A percentile compares a stretch with the other conserved stretches of the same genome.
These are phyloP conservation scores for Pistacia vera DNA, from an alignment of 345 rosid genomes.

Conservation along the genomic window DNA sequence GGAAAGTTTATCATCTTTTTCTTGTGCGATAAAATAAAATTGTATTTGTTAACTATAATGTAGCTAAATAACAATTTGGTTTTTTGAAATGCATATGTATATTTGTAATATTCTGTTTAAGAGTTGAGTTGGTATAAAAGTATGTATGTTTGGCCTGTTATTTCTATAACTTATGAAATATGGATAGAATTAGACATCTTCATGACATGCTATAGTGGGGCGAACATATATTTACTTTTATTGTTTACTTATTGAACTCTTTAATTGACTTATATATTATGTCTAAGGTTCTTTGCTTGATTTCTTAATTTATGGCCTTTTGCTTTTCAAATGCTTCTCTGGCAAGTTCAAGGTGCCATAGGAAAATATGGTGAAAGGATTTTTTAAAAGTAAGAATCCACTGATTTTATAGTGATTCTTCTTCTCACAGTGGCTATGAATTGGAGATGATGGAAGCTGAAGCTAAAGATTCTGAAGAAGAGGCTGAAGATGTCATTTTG, in stretches of 20 bases:
- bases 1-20: not conserved
- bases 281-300: not conserved
- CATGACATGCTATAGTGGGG: not conserved
- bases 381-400: not conserved
- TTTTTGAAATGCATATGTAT: not conserved
- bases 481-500: slow-evolving; percentile 39
- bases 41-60: too few relatives aligned
- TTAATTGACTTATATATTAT: not conserved
- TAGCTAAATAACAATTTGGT: too few relatives aligned
- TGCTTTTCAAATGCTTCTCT: not conserved
- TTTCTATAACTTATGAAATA: not conserved
- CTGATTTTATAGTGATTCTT: not conserved
- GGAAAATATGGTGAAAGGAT: not conserved
- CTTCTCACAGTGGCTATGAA: slow-evolving; percentile 65
- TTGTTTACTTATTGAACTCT: not conserved
- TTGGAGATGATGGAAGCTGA: slow-evolving; percentile 84
- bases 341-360: not conserved
- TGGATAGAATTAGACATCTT: not conserved
- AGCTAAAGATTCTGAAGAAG: slow-evolving; percentile 94
- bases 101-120: not conserved
- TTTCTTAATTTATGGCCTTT: not conserved
- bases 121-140: not conserved
- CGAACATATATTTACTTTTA: not conserved
- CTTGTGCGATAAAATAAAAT: not conserved
- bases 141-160: not conserved